Conservation (phyloP, 441 rosid genomes). For the Jatropha podagrica region DNA sequence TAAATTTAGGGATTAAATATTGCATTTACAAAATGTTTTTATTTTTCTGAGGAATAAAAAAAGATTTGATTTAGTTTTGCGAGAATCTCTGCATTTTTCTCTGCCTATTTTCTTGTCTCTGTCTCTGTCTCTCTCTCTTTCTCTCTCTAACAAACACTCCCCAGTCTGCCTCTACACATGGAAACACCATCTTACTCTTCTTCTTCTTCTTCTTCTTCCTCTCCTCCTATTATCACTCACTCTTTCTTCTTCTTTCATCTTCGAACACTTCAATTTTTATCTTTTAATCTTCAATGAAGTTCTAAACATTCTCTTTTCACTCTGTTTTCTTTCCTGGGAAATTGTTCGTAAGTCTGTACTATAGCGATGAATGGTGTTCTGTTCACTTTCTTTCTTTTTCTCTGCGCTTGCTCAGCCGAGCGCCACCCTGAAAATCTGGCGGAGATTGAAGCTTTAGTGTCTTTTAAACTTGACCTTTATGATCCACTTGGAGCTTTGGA, state of each 20-base stretch:
- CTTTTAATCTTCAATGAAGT: neutral
- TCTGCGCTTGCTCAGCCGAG: constrained; percentile 33
- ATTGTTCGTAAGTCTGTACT: neutral
- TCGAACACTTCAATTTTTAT: neutral
- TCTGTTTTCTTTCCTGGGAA: neutral
- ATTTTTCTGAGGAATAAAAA: too few relatives aligned
- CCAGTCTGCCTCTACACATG: constrained; percentile 16
- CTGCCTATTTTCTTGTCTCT: constrained; percentile 7
- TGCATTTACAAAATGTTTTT: too few relatives aligned
- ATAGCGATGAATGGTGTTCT: constrained; percentile 8
- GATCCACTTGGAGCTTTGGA: constrained; percentile 74
- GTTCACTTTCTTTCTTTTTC: constrained; percentile 24
- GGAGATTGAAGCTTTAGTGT: constrained; percentile 71
- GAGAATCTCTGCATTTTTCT: constrained; percentile 8
- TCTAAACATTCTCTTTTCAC: neutral
- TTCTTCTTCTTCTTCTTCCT: neutral
- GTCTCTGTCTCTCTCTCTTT: neutral
- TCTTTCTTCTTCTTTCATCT: neutral
- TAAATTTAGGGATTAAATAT: too few relatives aligned
- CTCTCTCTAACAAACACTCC: constrained; percentile 2
- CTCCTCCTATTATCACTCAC: neutral
- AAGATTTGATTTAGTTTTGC: neutral
- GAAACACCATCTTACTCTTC: constrained; percentile 1
- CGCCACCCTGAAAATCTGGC: constrained; percentile 27
- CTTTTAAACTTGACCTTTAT: constrained; percentile 65